phyloP scores from a whole-genome alignment of 2,329 filamentous ascomycete species.

The Fusarium neocosmosporiellum region DNA sequence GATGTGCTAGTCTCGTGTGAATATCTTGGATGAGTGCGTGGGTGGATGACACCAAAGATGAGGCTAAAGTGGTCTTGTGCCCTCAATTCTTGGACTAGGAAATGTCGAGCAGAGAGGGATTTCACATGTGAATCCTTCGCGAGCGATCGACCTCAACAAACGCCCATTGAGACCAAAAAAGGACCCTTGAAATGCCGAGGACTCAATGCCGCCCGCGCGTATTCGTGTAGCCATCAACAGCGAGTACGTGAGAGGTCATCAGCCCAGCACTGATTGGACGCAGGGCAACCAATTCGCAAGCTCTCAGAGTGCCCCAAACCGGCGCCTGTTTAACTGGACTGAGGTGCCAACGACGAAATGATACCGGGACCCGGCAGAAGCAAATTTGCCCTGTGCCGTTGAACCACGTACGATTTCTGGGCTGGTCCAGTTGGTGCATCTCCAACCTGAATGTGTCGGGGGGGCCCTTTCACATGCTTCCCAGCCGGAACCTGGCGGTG shows the following conservation, averaged over 20 bases:
- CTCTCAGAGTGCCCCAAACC: slow-evolving; percentile 1
- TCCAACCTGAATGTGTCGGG: background rate
- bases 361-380: slow-evolving; percentile 29
- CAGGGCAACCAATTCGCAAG: background rate
- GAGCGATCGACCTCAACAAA: background rate
- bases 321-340: slow-evolving; percentile 18
- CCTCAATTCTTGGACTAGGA: background rate
- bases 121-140: slow-evolving; percentile 23
- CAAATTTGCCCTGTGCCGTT: slow-evolving; percentile 21
- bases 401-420: slow-evolving; percentile 30
- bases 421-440: background rate
- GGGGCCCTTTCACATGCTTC: slow-evolving; percentile 33
- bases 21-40: background rate
- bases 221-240: slow-evolving; percentile 34
- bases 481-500: slow-evolving; percentile 36
- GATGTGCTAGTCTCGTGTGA: background rate
- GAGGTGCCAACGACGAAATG: slow-evolving; percentile 34
- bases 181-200: slow-evolving; percentile 16
- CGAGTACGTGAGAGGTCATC: slow-evolving; percentile 25
- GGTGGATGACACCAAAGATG: background rate
- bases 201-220: slow-evolving; percentile 17
- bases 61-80: slow-evolving; percentile 3
- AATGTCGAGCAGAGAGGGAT: background rate
- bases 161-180: background rate
- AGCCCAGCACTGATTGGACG: slow-evolving; percentile 25